Base-by-base conservation (phyloP, 1,284 basidiomycete genomes). In the Cryptococcus sp. region DNA sequence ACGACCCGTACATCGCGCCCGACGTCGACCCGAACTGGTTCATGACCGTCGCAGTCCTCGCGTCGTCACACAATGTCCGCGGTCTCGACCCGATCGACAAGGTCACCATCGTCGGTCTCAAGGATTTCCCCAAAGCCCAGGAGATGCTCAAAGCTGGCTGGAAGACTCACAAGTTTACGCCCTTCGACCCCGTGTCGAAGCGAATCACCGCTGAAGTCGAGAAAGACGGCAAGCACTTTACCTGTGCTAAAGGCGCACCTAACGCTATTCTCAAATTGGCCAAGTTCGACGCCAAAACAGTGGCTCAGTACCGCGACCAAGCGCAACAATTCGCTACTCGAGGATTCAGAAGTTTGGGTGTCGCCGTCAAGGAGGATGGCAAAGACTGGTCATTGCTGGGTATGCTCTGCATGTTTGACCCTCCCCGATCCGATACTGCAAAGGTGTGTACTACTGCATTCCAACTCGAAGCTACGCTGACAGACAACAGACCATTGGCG, bases 121-220 rank as follows among this genome's bases (percentile, higher is more conserved):
- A 82, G 75, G 80, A 83, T 66, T 84, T 81, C 76, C 83, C 83
- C 47, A 78, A 75, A 57, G 82, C 83, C 4, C 79, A 81, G 64
- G 81, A 84, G 64, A 80, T 79, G 66, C 80, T 82, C 62, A 75
- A 71, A 57, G 70, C 69, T 6, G 83, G 83, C 47, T 84, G 83
- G 83, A 78, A 69, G 54, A 84, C 83, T 23, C 72, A 81, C 71
- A 82, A 81, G 64, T 84, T 84, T 72, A 79, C 76, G 2, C 83
- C 83, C 31, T 84, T 84, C 73, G 83, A 84, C 69, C 83, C 83
- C 25, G 83, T 84, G 50, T 83, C 82, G 50, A 84, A 84, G 75
- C 81, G 83, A 53, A 84, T 84, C 70, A 83, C 82, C 48, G 81
- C 84, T 49, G 83, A 84, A 66, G 82, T 84, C 31, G 80, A 81